Evolutionary conservation across 306 rosid species (phyloP).

Genomic region (Cucurbita maxima): DNA sequence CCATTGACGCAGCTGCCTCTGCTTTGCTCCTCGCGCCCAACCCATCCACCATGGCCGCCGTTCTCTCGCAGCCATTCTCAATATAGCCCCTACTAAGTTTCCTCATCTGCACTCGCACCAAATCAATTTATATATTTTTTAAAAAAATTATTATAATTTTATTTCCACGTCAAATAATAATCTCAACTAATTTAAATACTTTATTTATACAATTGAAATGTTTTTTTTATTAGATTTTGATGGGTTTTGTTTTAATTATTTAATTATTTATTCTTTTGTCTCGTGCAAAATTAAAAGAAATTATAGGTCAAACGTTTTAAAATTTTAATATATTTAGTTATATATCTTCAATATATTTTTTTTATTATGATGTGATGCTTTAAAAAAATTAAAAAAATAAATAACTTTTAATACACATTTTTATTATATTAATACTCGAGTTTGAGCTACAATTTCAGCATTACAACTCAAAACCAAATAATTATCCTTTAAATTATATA

Average conservation of each 20-base stretch:
- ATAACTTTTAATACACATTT: no score
- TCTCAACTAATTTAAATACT: no score
- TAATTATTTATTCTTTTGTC: not conserved
- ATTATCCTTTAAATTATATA: no score
- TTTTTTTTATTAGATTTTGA: not conserved
- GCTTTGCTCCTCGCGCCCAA: slow-evolving; percentile 24
- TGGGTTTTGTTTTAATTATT: no score
- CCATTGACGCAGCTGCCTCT: slow-evolving; percentile 15
- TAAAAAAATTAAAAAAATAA: not conserved
- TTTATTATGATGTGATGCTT: not conserved
- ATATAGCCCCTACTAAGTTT: slow-evolving; percentile 25
- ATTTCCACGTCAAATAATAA: no score
- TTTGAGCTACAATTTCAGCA: no score
- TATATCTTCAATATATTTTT: no score
- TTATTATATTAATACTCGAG: no score
- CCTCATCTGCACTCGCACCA: slow-evolving; percentile 24
- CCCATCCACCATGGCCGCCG: slow-evolving; percentile 28
- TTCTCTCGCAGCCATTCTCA: slow-evolving; percentile 37
- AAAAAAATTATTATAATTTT: no score
- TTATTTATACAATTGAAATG: not conserved
- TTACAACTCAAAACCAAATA: no score
- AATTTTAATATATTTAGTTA: no score
- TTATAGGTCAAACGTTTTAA: not conserved
- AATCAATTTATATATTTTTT: not conserved
- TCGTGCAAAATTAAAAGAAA: not conserved